phyloP scores from a whole-genome alignment of 768 basidiomycete species.

The Boletellus ananiceps region DNA sequence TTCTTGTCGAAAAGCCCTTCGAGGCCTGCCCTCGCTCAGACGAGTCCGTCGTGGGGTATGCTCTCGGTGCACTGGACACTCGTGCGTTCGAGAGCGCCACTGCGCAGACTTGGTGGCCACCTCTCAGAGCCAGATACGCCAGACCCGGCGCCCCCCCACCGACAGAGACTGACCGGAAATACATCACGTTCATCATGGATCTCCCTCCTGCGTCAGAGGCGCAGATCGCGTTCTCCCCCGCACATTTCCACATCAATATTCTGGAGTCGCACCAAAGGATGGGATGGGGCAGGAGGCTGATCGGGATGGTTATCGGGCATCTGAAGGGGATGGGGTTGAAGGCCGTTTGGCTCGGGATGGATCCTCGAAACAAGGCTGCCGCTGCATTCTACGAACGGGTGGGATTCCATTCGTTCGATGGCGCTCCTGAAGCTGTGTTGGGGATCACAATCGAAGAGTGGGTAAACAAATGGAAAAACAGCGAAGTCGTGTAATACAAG shows the following conservation, averaged over 20 bases:
- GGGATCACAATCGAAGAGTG: constrained; percentile 49
- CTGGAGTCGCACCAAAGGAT: constrained; percentile 59
- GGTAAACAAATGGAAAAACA: constrained; percentile 14
- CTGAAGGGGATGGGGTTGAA: constrained; percentile 43
- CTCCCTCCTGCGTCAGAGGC: constrained; percentile 43
- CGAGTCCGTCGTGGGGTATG: constrained; percentile 61
- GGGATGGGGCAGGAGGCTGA: constrained; percentile 68
- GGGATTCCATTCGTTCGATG: constrained; percentile 57
- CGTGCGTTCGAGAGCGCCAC: constrained; percentile 56
- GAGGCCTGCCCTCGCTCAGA: constrained; percentile 26
- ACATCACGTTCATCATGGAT: constrained; percentile 33
- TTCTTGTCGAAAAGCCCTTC: constrained; percentile 49
- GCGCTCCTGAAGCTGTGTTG: constrained; percentile 45
- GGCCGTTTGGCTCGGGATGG: constrained; percentile 65
- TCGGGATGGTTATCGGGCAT: constrained; percentile 49
- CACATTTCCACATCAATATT: constrained; percentile 75
- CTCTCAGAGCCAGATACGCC: constrained; percentile 53
- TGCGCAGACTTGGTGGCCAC: constrained; percentile 61
- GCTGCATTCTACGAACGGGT: constrained; percentile 57
- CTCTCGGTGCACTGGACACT: constrained; percentile 64
- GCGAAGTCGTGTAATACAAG: background rate
- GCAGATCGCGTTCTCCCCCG: constrained; percentile 61
- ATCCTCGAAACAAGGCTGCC: constrained; percentile 58
- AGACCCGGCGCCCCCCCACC: constrained; percentile 12
- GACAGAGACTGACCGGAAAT: constrained; percentile 26